phyloP scores from a whole-genome alignment of 1,284 basidiomycete genomes.

The Ceratobasidium sp. region DNA sequence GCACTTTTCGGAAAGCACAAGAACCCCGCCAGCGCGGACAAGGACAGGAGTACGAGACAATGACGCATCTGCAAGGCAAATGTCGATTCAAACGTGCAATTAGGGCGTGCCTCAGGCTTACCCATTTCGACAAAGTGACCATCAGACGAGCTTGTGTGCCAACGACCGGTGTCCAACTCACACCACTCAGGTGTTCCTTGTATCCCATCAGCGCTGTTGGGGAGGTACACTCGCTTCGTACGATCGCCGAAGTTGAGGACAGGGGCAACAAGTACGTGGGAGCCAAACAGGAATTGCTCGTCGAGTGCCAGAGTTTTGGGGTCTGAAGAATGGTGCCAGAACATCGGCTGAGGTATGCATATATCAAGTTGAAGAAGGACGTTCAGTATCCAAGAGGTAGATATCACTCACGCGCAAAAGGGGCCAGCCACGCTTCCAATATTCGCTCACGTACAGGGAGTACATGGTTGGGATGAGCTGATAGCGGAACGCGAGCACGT shows the following conservation, averaged over 20 bases:
- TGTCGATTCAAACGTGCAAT: not conserved
- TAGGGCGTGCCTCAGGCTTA: not conserved
- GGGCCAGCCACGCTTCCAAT: constrained; percentile 43
- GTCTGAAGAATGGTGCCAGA: constrained; percentile 41
- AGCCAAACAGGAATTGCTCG: constrained; percentile 43
- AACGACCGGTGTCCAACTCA: constrained; percentile 36
- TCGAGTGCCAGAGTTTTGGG: constrained; percentile 38
- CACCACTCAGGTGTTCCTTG: constrained; percentile 42
- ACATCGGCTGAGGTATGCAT: constrained; percentile 26
- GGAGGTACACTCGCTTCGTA: constrained; percentile 40
- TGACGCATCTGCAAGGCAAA: constrained; percentile 15
- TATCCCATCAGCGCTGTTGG: constrained; percentile 22
- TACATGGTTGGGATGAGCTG: constrained; percentile 41
- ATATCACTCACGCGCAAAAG: constrained; percentile 20
- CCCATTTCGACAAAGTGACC: constrained; percentile 27
- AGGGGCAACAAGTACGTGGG: constrained; percentile 38
- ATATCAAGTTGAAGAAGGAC: not conserved
- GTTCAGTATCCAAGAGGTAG: not conserved
- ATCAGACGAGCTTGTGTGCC: constrained; percentile 37
- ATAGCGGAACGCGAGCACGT: constrained; percentile 32
- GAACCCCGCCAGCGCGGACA: constrained; percentile 41
- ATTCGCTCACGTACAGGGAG: constrained; percentile 40
- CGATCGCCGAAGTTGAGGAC: constrained; percentile 33
- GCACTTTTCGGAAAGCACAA: constrained; percentile 37
- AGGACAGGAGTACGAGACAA: constrained; percentile 32